Conservation (phyloP, 306 rosid species). For the Casuarina glauca region DNA sequence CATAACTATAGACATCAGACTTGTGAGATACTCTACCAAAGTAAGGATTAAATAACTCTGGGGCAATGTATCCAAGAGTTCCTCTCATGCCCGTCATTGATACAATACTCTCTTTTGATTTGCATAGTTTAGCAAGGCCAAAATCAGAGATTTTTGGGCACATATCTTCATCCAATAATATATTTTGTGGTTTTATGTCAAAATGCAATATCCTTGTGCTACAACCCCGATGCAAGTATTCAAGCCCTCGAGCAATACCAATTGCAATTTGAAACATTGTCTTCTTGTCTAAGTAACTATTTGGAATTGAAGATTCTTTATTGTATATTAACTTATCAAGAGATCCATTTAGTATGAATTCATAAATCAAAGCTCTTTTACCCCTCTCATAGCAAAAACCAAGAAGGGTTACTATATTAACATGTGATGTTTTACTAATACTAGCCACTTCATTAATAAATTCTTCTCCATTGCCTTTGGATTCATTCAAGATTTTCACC, state of each 20-base stretch:
- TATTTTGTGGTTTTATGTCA: neutral
- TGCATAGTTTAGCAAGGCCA: conserved; percentile 5
- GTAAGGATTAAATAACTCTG: neutral
- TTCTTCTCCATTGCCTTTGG: neutral
- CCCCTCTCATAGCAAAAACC: neutral
- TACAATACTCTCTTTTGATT: conserved; percentile 1
- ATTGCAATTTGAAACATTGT: neutral
- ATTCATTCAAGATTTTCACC: neutral
- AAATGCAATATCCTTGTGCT: conserved; percentile 8
- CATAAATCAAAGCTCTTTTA: conserved; percentile 1
- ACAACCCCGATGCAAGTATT: conserved; percentile 9
- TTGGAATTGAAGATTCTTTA: too few relatives aligned
- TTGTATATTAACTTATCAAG: neutral
- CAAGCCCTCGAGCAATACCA: conserved; percentile 11
- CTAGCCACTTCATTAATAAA: too few relatives aligned
- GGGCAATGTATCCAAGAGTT: neutral
- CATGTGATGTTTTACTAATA: too few relatives aligned
- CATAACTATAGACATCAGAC: neutral
- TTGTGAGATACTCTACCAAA: neutral
- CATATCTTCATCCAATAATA: neutral
- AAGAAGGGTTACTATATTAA: too few relatives aligned
- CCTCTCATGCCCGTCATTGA: neutral
- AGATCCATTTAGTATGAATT: conserved; percentile 8
- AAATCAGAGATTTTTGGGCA: conserved; percentile 1
- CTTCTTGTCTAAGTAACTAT: neutral